Evolutionary conservation across 1,284 basidiomycete species (phyloP).

Genomic region (Ustilago cynodontis): DNA sequence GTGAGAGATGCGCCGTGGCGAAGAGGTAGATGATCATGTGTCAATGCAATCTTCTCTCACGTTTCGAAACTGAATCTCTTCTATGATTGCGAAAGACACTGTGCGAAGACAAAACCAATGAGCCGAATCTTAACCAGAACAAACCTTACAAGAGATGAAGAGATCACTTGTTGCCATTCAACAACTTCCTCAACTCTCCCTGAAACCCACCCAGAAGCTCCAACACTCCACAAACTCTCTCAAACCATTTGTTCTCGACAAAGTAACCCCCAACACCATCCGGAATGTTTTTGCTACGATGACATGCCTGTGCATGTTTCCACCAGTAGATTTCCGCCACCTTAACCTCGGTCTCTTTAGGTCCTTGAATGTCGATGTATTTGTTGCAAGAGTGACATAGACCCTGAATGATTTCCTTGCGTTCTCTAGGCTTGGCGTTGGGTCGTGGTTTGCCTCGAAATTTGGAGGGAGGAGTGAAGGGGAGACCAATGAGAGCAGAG

Average conservation of each 20-base stretch:
- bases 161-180: conserved; percentile 13
- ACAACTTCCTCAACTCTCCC: conserved; percentile 23
- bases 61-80: conserved; percentile 3
- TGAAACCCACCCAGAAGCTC: conserved; percentile 21
- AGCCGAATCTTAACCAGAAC: not conserved
- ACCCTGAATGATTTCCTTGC: conserved; percentile 32
- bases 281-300: conserved; percentile 9
- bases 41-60: not conserved
- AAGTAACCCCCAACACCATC: conserved; percentile 28
- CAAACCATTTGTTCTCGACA: conserved; percentile 36
- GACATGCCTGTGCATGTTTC: conserved; percentile 51
- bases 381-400: conserved; percentile 43
- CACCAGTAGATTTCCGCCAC: conserved; percentile 57
- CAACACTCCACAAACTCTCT: conserved; percentile 16
- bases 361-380: conserved; percentile 44
- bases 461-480: conserved; percentile 48
- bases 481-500: conserved; percentile 35
- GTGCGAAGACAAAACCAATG: not conserved
- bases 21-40: not conserved
- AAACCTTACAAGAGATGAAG: not conserved
- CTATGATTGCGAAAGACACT: conserved; percentile 2
- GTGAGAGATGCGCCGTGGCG: conserved; percentile 41
- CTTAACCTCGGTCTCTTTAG: conserved; percentile 39
- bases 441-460: conserved; percentile 24
- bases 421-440: conserved; percentile 22